Evolutionary conservation across 1,284 basidiomycete species (phyloP).

Genomic region (Termitomyces sp.): DNA sequence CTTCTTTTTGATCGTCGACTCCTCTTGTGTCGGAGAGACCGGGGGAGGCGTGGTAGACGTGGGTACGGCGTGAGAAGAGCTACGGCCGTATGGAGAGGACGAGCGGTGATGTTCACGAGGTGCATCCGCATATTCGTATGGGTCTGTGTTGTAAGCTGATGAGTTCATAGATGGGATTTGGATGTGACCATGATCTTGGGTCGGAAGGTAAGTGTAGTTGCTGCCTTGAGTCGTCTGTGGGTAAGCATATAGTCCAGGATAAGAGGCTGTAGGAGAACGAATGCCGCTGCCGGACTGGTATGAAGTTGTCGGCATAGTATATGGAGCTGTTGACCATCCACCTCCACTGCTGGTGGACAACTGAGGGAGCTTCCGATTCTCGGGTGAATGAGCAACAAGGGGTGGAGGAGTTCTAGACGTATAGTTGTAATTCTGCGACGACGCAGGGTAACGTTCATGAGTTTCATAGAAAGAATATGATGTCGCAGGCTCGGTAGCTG

Average conservation of each 20-base stretch:
- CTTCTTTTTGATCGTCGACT: slow-evolving; percentile 77
- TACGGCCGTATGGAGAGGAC: slow-evolving; percentile 37
- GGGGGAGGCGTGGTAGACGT: slow-evolving; percentile 26
- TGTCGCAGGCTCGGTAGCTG: slow-evolving; percentile 42
- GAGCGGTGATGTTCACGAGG: slow-evolving; percentile 34
- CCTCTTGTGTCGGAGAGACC: slow-evolving; percentile 39
- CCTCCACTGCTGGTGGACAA: slow-evolving; percentile 32
- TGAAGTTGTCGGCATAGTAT: slow-evolving; percentile 30
- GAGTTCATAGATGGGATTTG: slow-evolving; percentile 28
- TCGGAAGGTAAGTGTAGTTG: slow-evolving; percentile 36
- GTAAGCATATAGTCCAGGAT: slow-evolving; percentile 43
- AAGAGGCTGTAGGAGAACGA: slow-evolving; percentile 54
- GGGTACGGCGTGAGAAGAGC: slow-evolving; percentile 28
- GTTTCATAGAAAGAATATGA: slow-evolving; percentile 47
- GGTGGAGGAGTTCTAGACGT: slow-evolving; percentile 43
- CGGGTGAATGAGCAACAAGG: slow-evolving; percentile 28
- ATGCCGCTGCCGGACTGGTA: slow-evolving; percentile 32
- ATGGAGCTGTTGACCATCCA: slow-evolving; percentile 37
- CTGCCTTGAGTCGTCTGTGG: slow-evolving; percentile 28
- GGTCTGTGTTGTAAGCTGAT: slow-evolving; percentile 20
- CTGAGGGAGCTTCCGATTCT: slow-evolving; percentile 36
- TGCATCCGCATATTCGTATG: slow-evolving; percentile 28
- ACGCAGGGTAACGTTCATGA: slow-evolving; percentile 51
- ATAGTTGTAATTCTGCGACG: slow-evolving; percentile 44
- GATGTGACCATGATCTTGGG: slow-evolving; percentile 24